phyloP scores from a whole-genome alignment of 73 alveolate genomes.

The Effrenium voratum region DNA sequence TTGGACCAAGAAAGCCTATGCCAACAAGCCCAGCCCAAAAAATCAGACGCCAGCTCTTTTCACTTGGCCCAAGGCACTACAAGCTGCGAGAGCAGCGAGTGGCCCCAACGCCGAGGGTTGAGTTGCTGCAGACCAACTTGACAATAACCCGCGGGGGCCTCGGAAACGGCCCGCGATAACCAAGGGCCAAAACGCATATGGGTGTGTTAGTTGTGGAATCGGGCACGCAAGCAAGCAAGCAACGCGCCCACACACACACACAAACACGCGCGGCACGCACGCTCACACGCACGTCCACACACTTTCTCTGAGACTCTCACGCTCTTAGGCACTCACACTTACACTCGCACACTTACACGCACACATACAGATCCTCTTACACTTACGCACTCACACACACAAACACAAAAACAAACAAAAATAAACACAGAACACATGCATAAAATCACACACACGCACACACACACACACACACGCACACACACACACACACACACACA shows the following conservation, averaged over 20 bases:
- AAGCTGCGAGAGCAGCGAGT: constrained; percentile 16
- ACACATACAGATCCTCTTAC: not conserved
- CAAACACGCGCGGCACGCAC: no score
- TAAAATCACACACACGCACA: not conserved
- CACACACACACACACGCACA: not conserved
- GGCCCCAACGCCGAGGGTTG: not conserved
- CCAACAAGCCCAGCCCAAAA: no score
- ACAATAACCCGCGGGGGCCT: no score
- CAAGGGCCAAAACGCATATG: no score
- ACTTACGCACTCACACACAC: not conserved
- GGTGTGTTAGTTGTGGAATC: no score
- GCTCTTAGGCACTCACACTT: not conserved
- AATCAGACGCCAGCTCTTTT: no score
- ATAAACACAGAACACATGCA: not conserved
- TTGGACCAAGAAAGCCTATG: no score
- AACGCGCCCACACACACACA: no score
- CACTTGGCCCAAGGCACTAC: not conserved
- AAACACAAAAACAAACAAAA: not conserved
- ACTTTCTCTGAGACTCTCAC: no score
- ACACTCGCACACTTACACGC: not conserved
- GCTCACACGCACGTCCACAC: no score
- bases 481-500: not conserved
- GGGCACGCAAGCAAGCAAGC: no score
- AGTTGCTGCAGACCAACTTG: not conserved
- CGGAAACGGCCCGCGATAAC: no score